Conservation (phyloP, 371 early-diverging fungal species). For the Syncephalastrum racemosum region DNA sequence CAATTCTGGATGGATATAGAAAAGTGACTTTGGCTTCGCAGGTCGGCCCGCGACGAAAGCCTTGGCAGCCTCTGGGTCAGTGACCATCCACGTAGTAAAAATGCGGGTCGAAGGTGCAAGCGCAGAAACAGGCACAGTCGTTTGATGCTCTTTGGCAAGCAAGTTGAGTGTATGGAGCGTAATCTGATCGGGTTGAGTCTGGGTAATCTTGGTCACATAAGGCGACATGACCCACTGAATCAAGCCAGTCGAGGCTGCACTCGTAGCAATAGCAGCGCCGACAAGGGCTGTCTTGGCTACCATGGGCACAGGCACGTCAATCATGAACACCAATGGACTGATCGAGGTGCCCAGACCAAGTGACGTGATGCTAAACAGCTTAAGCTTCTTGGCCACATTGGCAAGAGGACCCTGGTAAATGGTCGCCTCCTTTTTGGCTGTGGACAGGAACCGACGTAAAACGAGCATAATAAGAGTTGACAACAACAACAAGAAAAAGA, state of each 20-base stretch:
- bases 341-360: conserved; percentile 56
- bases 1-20: conserved; percentile 59
- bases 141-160: conserved; percentile 45
- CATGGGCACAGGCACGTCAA: conserved; percentile 62
- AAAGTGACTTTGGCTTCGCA: conserved; percentile 47
- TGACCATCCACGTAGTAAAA: conserved; percentile 53
- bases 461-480: no score
- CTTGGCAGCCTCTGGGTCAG: conserved; percentile 35
- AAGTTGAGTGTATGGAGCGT: conserved; percentile 36
- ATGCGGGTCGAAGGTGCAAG: conserved; percentile 59
- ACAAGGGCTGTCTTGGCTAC: conserved; percentile 60
- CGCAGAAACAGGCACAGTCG: conserved; percentile 50
- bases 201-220: conserved; percentile 61
- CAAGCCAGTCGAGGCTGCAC: conserved; percentile 59
- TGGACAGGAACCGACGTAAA: no score
- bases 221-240: conserved; percentile 69
- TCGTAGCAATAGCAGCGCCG: conserved; percentile 59
- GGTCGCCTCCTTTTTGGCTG: no score
- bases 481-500: no score
- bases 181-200: conserved; percentile 21
- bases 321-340: conserved; percentile 59
- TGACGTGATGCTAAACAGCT: conserved; percentile 62
- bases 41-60: conserved; percentile 37
- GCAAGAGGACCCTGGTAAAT: conserved; percentile 62
- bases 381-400: conserved; percentile 59